Base-by-base conservation (phyloP, 805 yeast genomes). In the Isabelozyma pseudorhagii region DNA sequence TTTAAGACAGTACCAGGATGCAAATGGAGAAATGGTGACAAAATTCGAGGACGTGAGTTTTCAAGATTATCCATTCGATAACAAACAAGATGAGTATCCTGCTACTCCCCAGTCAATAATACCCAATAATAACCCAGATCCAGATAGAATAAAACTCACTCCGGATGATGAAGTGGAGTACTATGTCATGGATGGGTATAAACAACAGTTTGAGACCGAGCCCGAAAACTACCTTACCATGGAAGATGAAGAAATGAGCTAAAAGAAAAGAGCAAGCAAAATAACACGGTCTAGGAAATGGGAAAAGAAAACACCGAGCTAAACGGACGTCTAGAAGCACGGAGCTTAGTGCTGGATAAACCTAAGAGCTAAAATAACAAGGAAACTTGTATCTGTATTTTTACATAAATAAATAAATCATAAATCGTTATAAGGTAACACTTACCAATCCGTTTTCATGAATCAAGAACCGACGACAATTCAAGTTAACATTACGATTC, bases 41-140 rank as follows among this genome's bases (percentile, higher is more conserved):
- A 69, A 72, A 40, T 75, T 82, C 49, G 85, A 82, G 59, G 77
- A 79, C 56, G 61, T 55, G 52, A 48, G 57, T 14, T 66, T 66
- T 48, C 61, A 53, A 34, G 69, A 66, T 45, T 61, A 61, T 48
- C 51, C 51, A 17, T 56, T 47, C 38, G 45, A 44, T 21, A 46
- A 42, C 31, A 47, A 41, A 18, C 40, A 45, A 9, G 44, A 49
- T 28, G 38, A 50, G 14, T 50, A 52, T 25, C 68, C 68, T 13
- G 55, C 59, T 10, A 62, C 70, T 1, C 68, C 69, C 13, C 66
- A 58, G 45, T 59, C 66, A 11, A 46, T 59, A 28, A 21, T 28
- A 13, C 45, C 45, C 15, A 25, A 27, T n/a, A 18, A 14, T 18
- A 42, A 27, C 14, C 17, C 17, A 13, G 11, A 38, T 38, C 15